phyloP scores from a whole-genome alignment of 495 filamentous ascomycete species.

The Lasiosphaeria ovina region DNA sequence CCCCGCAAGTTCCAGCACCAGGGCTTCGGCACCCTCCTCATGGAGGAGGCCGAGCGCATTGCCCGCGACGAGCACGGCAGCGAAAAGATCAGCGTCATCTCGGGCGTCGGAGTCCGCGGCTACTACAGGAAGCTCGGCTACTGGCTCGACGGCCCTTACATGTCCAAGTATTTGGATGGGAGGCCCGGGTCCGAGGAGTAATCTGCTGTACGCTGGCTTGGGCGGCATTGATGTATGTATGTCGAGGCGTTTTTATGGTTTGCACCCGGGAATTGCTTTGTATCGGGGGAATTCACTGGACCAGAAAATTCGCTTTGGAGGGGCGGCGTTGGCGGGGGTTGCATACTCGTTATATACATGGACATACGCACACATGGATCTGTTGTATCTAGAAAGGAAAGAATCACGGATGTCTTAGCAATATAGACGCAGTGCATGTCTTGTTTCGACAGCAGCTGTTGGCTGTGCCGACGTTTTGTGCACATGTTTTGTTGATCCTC shows the following conservation, averaged over 20 bases:
- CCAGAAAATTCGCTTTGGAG: neutral
- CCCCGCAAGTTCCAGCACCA: constrained; percentile 97
- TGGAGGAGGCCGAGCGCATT: constrained; percentile 97
- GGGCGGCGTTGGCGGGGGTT: constrained; percentile 1
- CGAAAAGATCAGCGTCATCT: constrained; percentile 91
- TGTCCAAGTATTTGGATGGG: constrained; percentile 68
- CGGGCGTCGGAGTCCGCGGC: constrained; percentile 87
- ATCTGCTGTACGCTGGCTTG: neutral
- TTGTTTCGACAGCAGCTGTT: too few species aligned
- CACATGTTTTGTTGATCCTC: too few species aligned
- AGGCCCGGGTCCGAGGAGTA: constrained; percentile 27
- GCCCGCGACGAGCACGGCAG: constrained; percentile 91
- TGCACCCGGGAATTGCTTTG: neutral
- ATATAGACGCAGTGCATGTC: too few species aligned
- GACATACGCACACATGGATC: neutral
- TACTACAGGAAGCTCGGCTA: constrained; percentile 95
- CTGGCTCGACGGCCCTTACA: constrained; percentile 84
- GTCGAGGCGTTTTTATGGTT: neutral
- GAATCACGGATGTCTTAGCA: neutral
- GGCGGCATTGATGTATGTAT: neutral
- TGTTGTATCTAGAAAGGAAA: neutral
- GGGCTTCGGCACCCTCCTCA: constrained; percentile 90
- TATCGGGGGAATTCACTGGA: neutral
- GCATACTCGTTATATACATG: neutral
- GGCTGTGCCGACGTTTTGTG: too few species aligned